Percentiles rank a stretch among this genome's conserved stretches.
Conservation (phyloP, 192 early-diverging fungal genomes). For the Haplosporangium gracile region DNA sequence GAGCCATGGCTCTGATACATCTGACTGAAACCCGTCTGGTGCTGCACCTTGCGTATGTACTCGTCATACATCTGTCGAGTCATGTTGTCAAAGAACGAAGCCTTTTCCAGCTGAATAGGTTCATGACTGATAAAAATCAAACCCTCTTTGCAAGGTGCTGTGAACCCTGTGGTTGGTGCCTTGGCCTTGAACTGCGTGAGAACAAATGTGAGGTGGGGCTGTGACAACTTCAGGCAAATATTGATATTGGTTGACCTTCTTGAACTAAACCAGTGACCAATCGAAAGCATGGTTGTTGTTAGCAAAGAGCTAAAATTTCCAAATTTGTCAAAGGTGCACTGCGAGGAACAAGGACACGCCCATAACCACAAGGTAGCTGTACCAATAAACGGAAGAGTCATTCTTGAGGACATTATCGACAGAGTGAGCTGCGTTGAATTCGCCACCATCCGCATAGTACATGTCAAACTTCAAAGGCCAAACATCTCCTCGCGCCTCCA, state of each 20-base stretch:
- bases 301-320: no score
- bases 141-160: slow-evolving; percentile 70
- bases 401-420: slow-evolving; percentile 62
- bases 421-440: slow-evolving; percentile 54
- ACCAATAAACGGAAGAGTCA: slow-evolving; percentile 64
- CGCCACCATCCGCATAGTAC: slow-evolving; percentile 51
- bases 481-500: slow-evolving; percentile 27
- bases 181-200: slow-evolving; percentile 61
- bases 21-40: slow-evolving; percentile 2
- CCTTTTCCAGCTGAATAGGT: slow-evolving; percentile 59
- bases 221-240: slow-evolving; percentile 45
- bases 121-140: slow-evolving; percentile 66
- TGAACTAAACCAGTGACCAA: slow-evolving; percentile 20
- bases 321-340: no score
- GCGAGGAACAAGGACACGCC: no score
- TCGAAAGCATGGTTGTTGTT: no score
- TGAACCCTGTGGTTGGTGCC: slow-evolving; percentile 64
- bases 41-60: slow-evolving; percentile 25
- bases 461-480: slow-evolving; percentile 52
- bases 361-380: not conserved
- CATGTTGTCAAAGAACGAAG: slow-evolving; percentile 46
- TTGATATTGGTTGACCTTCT: slow-evolving; percentile 55
- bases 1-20: slow-evolving; percentile 26
- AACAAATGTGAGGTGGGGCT: slow-evolving; percentile 53
- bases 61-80: slow-evolving; percentile 36